phyloP scores from a whole-genome alignment of 1,284 basidiomycete species.

The Mixia osmundae region DNA sequence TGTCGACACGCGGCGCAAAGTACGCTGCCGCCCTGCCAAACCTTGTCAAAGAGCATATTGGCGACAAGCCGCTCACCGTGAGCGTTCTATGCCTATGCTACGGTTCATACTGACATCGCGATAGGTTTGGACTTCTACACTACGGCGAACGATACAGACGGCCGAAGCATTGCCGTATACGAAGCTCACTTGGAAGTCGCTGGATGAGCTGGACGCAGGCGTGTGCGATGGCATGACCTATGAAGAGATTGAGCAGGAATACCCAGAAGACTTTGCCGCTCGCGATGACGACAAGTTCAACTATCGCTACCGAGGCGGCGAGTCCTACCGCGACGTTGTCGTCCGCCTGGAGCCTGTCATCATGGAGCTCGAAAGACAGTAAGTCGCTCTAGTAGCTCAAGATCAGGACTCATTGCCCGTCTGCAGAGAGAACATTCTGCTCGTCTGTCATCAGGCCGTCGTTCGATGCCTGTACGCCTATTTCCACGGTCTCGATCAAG shows the following conservation, averaged over 20 bases:
- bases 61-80: slow-evolving; percentile 64
- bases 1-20: slow-evolving; percentile 60
- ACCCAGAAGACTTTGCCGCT: slow-evolving; percentile 96
- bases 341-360: slow-evolving; percentile 70
- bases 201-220: slow-evolving; percentile 94
- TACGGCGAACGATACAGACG: slow-evolving; percentile 80
- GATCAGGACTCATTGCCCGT: too few species aligned
- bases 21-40: slow-evolving; percentile 71
- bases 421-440: slow-evolving; percentile 91
- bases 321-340: slow-evolving; percentile 61
- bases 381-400: too few species aligned
- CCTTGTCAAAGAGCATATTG: slow-evolving; percentile 73
- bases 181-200: slow-evolving; percentile 93
- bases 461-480: slow-evolving; percentile 45
- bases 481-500: slow-evolving; percentile 61
- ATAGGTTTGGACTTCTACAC: slow-evolving; percentile 86
- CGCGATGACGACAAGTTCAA: slow-evolving; percentile 99
- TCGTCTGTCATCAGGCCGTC: slow-evolving; percentile 93
- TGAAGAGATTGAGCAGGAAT: slow-evolving; percentile 88
- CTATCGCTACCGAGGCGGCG: slow-evolving; percentile 48
- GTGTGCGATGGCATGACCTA: slow-evolving; percentile 99
- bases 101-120: neutral
- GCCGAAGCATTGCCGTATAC: slow-evolving; percentile 57
- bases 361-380: slow-evolving; percentile 93
- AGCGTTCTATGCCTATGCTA: slow-evolving; percentile 13